phyloP scores from a whole-genome alignment of 139 green algal species.

The Chlorella sp. region DNA sequence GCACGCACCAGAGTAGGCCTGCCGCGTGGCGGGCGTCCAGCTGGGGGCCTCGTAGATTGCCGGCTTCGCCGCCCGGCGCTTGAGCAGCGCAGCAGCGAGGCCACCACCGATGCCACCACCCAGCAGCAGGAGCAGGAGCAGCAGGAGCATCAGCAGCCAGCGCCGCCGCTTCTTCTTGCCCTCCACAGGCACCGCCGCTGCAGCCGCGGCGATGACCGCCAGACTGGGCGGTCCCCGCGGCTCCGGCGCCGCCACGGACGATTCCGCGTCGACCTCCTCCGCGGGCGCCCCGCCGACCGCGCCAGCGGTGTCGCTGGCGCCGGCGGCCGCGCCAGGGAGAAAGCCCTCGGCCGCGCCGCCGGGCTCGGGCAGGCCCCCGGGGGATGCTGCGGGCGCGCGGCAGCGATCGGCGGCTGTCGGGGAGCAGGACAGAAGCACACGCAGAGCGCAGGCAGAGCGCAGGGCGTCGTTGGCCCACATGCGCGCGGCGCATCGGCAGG shows the following conservation, averaged over 20 bases:
- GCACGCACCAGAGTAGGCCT: background rate
- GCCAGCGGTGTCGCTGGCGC: background rate
- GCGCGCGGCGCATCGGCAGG: too few species aligned
- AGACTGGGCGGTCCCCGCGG: too few species aligned
- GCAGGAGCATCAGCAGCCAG: slow-evolving; percentile 9
- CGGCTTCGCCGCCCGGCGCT: background rate
- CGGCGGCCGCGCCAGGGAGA: background rate
- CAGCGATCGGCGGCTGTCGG: too few species aligned
- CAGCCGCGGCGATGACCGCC: too few species aligned
- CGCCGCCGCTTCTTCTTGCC: slow-evolving; percentile 6
- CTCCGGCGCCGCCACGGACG: too few species aligned
- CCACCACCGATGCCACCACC: background rate
- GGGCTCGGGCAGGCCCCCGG: too few species aligned
- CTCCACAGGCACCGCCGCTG: slow-evolving; percentile 11
- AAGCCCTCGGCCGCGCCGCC: background rate
- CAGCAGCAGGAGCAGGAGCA: slow-evolving; percentile 12
- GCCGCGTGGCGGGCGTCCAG: background rate
- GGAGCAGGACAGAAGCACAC: too few species aligned
- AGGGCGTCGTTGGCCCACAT: too few species aligned
- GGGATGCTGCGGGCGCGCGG: too few species aligned
- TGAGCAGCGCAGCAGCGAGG: background rate
- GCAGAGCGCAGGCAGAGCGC: too few species aligned
- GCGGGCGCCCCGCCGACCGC: background rate
- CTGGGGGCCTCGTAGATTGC: background rate
- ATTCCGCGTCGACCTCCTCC: background rate